Conservation (phyloP, 768 basidiomycete species). For the Mycena crocata region DNA sequence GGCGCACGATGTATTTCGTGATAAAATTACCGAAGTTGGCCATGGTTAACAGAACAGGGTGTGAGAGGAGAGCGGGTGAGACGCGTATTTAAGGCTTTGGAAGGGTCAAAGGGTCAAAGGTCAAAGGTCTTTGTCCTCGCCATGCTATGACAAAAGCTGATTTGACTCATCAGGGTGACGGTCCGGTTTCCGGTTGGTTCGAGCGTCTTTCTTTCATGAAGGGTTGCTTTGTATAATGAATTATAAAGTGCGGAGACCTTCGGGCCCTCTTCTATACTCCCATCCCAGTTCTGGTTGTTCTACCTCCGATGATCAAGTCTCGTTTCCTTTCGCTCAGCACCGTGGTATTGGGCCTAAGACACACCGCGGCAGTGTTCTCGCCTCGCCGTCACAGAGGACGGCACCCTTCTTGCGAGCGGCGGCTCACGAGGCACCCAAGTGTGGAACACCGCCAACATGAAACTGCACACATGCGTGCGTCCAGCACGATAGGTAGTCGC, state of each 20-base stretch:
- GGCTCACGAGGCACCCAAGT: constrained; percentile 20
- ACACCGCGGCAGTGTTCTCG: constrained; percentile 14
- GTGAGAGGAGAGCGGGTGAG: not conserved
- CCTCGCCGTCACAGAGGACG: constrained; percentile 15
- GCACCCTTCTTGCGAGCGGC: constrained; percentile 18
- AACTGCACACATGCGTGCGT: not conserved
- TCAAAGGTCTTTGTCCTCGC: too few species aligned
- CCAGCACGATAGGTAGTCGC: constrained; percentile 4
- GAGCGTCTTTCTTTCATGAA: not conserved
- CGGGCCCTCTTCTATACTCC: not conserved
- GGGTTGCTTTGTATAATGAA: not conserved
- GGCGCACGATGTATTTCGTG: constrained; percentile 7
- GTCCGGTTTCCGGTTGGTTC: too few species aligned
- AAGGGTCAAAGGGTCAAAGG: too few species aligned
- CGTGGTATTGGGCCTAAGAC: not conserved
- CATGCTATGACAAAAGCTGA: too few species aligned
- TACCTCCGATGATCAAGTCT: constrained; percentile 2
- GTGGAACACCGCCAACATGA: constrained; percentile 1
- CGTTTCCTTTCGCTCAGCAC: constrained; percentile 18
- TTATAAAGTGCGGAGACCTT: not conserved
- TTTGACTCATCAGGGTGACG: too few species aligned
- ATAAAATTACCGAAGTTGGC: not conserved
- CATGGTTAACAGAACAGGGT: constrained; percentile 11
- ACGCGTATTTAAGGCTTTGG: not conserved
- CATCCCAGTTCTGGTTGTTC: not conserved